Base-by-base conservation (phyloP, 2,329 filamentous ascomycete genomes). In the Fusarium sp. region DNA sequence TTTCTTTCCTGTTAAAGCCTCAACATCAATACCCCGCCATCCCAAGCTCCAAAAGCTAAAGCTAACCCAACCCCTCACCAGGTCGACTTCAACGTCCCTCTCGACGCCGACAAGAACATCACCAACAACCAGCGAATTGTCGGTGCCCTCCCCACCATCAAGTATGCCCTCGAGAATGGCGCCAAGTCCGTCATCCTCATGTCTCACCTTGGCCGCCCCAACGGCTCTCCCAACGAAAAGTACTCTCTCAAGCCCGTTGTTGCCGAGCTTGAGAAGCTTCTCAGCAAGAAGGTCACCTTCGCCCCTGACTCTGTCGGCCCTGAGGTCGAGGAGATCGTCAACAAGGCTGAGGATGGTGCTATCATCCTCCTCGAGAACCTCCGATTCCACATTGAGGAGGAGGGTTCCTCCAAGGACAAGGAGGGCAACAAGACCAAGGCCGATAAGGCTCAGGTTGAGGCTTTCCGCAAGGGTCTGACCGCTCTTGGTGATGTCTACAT, bases 81-180 rank as follows among this genome's bases (percentile, higher is more conserved):
- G 95, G 95, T 99, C 82, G 96, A 99, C 89, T 99, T 99, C 91
- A 99, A 99, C 84, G 97, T 99, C 60, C 96, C 96, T 71, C 94
- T 99, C 78, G 94, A 99, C 80, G 89, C 86, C 74, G 87, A 96
- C 80, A 97, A 94, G 86, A 95, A 97, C 59, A 90, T 99, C 82
- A 98, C 96, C 82, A 99, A 99, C 90, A 94, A 91, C 84, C 96
- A 99, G 87, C 95, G 96, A 82, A 99, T 99, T 78, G 95, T 94
- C 78, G 97, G 96, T 79, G 96, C 96, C 77, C 85, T 97, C 71
- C 94, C 94, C 77, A 97, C 95, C 77, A 97, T 98, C 87, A 97
- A 97, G 86, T 91, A 97, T 82, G 94, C 94, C 78, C 85, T 96
- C 77, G 93, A 97, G 74, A 84, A 97, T 81, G 93, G 93, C 75